phyloP scores from a whole-genome alignment of 2,329 filamentous ascomycete genomes.

The Sclerotinia minor region DNA sequence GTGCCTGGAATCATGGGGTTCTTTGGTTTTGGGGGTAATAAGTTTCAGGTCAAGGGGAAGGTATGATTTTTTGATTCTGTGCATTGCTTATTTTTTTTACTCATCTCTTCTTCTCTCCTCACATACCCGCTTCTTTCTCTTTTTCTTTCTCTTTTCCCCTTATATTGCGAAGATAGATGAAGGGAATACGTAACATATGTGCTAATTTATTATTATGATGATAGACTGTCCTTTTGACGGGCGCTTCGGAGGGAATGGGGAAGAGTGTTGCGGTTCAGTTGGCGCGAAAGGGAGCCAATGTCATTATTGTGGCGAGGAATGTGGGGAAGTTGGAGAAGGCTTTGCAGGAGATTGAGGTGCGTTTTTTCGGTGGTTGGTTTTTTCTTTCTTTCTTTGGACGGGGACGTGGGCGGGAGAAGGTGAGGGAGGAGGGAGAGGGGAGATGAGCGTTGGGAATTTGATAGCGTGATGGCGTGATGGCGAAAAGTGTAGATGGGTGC shows the following conservation, averaged over 20 bases:
- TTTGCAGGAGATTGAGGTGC: constrained; percentile 63
- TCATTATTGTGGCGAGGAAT: constrained; percentile 82
- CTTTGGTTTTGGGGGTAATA: constrained; percentile 65
- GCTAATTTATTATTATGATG: constrained; percentile 25
- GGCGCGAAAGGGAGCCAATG: constrained; percentile 77
- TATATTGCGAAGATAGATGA: no score
- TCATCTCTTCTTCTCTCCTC: background rate
- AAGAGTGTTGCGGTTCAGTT: constrained; percentile 72
- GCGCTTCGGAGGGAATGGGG: constrained; percentile 91
- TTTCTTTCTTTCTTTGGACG: background rate
- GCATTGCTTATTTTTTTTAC: background rate
- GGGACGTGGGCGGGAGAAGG: no score
- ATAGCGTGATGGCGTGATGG: no score
- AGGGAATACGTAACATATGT: background rate
- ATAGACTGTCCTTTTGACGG: constrained; percentile 85
- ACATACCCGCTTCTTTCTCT: background rate
- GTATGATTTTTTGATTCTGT: constrained; percentile 50
- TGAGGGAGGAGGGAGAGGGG: no score
- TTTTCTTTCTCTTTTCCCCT: no score
- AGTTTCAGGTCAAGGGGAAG: constrained; percentile 82
- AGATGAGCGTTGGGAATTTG: no score
- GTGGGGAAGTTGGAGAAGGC: constrained; percentile 71
- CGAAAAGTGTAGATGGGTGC: no score
- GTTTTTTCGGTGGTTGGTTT: constrained; percentile 18
- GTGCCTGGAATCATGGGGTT: constrained; percentile 57